phyloP scores from a whole-genome alignment of 257 asterid species.

The Solanum ossicruentum region DNA sequence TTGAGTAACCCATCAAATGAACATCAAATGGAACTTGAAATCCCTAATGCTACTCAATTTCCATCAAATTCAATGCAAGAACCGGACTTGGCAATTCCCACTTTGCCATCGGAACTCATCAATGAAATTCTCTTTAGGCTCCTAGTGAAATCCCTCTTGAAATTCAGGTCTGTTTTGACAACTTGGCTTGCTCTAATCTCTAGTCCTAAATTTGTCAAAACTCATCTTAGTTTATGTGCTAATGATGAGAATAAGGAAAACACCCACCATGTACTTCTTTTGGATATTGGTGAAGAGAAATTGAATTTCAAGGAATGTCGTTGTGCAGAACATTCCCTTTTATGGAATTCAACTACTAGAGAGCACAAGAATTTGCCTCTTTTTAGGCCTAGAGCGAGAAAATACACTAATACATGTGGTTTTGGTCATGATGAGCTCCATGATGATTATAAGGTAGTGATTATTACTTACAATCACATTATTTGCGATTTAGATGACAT shows the following conservation, averaged over 20 bases:
- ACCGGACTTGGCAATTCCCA: neutral
- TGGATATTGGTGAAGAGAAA: neutral
- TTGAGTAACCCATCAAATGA: neutral
- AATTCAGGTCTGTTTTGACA: neutral
- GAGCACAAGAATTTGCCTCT: neutral
- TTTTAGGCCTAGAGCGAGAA: neutral
- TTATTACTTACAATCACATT: neutral
- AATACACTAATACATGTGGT: neutral
- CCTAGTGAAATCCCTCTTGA: neutral
- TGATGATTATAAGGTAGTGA: neutral
- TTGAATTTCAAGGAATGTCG: neutral
- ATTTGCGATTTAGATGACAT: neutral
- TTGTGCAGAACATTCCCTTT: neutral
- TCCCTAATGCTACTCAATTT: neutral
- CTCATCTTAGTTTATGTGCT: neutral
- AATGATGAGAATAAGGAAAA: neutral
- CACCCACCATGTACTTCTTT: neutral
- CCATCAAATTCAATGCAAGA: neutral
- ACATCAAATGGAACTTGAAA: neutral
- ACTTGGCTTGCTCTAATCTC: neutral
- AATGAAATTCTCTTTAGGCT: neutral
- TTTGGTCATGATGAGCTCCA: neutral
- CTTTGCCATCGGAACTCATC: neutral
- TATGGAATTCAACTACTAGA: neutral
- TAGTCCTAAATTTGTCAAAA: neutral